phyloP scores from a whole-genome alignment of 352 stramenopile genomes.

The Pythium dissotocum region DNA sequence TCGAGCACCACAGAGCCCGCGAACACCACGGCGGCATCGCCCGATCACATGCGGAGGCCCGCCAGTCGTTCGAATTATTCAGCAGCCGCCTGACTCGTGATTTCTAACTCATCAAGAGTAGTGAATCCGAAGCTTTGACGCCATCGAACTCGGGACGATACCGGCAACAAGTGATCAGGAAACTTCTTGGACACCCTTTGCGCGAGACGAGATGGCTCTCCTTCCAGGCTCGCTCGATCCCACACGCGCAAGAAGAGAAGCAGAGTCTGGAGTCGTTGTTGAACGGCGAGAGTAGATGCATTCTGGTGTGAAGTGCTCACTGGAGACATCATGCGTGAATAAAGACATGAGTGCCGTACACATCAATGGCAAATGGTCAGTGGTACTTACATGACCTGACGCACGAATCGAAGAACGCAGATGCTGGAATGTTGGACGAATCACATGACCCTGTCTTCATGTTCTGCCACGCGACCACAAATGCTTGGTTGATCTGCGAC shows the following conservation, averaged over 20 bases:
- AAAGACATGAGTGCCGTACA: not conserved
- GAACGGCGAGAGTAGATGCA: slow-evolving; percentile 4
- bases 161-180: slow-evolving; percentile 11
- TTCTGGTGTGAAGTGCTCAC: not conserved
- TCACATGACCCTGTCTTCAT: slow-evolving; percentile 17
- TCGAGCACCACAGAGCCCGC: slow-evolving; percentile 6
- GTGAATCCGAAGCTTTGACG: slow-evolving; percentile 15
- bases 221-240: slow-evolving; percentile 17
- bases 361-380: not conserved
- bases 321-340: not conserved
- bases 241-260: slow-evolving; percentile 28
- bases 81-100: slow-evolving; percentile 19
- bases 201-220: slow-evolving; percentile 15
- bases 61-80: slow-evolving; percentile 47
- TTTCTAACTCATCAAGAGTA: not conserved
- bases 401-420: slow-evolving; percentile 19
- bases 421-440: slow-evolving; percentile 12
- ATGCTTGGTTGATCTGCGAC: slow-evolving; percentile 21
- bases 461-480: slow-evolving; percentile 19
- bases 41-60: slow-evolving; percentile 47
- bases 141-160: slow-evolving; percentile 5
- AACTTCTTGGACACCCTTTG: not conserved
- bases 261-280: slow-evolving; percentile 18
- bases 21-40: slow-evolving; percentile 14
- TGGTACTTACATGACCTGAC: slow-evolving; percentile 12